Evolutionary conservation across 345 rosid genomes (phyloP).

Genomic region (Aethionema arabicum): DNA sequence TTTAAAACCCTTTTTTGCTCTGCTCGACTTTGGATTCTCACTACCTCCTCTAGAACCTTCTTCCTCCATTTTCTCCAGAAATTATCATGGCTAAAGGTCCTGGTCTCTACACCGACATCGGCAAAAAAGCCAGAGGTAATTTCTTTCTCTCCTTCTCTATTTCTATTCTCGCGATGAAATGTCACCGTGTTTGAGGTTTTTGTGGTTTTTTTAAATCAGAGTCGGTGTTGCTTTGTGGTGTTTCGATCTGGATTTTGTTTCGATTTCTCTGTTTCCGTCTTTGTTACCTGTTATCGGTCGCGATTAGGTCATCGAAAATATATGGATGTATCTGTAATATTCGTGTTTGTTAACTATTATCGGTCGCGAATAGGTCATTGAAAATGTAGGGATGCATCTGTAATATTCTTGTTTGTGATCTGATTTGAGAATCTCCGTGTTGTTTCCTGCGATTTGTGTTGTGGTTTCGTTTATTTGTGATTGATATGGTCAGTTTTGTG

Average conservation of each 20-base stretch:
- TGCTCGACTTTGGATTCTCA: neutral
- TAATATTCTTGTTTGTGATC: neutral
- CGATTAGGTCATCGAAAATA: slow-evolving; percentile 5
- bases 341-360: slow-evolving; percentile 5
- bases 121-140: slow-evolving; percentile 85
- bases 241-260: neutral
- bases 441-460: neutral
- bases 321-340: neutral
- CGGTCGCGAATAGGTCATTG: neutral
- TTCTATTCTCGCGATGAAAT: neutral
- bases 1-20: neutral
- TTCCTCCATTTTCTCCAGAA: neutral
- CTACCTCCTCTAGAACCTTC: neutral
- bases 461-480: neutral
- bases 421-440: neutral
- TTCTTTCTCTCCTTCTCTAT: neutral
- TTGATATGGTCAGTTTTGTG: neutral
- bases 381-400: neutral
- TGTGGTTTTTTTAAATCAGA: slow-evolving; percentile 5
- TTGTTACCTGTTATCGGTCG: neutral
- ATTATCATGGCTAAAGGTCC: slow-evolving; percentile 80
- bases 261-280: neutral
- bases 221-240: neutral
- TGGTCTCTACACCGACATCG: slow-evolving; percentile 91
- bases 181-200: slow-evolving; percentile 23